Evolutionary conservation across 768 basidiomycete genomes (phyloP).

Genomic region (Calocybe indica): DNA sequence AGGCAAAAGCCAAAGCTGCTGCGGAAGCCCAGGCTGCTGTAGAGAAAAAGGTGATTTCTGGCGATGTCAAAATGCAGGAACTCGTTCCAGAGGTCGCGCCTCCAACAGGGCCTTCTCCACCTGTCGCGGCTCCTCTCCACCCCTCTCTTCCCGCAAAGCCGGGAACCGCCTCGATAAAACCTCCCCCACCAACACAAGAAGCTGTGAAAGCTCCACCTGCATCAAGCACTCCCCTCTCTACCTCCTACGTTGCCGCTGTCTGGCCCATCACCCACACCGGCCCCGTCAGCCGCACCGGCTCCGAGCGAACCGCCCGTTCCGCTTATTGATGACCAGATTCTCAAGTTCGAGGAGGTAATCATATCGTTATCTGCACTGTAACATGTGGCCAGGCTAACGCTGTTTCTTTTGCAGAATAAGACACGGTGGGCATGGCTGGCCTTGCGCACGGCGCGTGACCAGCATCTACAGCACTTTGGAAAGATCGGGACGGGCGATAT

Average conservation of each 20-base stretch:
- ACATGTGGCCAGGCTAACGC: too few relatives aligned
- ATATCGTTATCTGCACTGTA: not conserved
- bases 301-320: constrained; percentile 18
- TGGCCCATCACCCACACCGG: constrained; percentile 21
- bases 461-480: constrained; percentile 71
- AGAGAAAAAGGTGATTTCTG: constrained; percentile 8
- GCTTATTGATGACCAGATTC: constrained; percentile 43
- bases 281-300: constrained; percentile 16
- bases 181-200: constrained; percentile 10
- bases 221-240: constrained; percentile 70
- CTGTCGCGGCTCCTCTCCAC: too few relatives aligned
- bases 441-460: constrained; percentile 69
- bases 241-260: constrained; percentile 39
- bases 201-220: constrained; percentile 34
- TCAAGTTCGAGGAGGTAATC: constrained; percentile 59
- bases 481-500: constrained; percentile 80
- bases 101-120: not conserved
- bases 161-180: constrained; percentile 8
- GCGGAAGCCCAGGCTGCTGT: constrained; percentile 14
- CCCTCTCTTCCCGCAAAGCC: not conserved
- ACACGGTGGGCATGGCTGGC: constrained; percentile 78
- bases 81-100: not conserved
- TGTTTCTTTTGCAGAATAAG: constrained; percentile 48
- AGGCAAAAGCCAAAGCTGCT: constrained; percentile 20
- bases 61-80: constrained; percentile 6